These are phyloP conservation scores for Aspergillus novofumigatus DNA, from an alignment of 2,329 filamentous ascomycete species.

Conservation along the genomic window DNA sequence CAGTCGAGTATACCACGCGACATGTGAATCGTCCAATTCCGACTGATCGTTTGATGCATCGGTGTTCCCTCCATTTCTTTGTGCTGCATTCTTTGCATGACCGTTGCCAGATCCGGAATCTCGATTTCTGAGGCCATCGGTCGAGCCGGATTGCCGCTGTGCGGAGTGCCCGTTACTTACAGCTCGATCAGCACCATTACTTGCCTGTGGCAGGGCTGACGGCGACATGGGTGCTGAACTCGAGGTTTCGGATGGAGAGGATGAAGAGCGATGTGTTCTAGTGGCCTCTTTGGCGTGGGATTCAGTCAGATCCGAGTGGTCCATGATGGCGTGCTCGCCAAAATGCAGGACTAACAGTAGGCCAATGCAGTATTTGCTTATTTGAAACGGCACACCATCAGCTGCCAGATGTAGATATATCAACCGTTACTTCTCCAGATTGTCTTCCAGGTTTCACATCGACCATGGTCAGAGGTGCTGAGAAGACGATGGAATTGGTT, in stretches of 20 bases:
- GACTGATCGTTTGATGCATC: constrained; percentile 3
- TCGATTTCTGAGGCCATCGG: constrained; percentile 18
- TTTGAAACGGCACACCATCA: neutral
- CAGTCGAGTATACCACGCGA: constrained; percentile 45
- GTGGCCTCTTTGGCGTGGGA: constrained; percentile 16
- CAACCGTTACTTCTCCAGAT: neutral
- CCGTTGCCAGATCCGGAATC: constrained; percentile 10
- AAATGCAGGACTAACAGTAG: constrained; percentile 4
- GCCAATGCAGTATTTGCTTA: neutral
- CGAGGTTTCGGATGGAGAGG: constrained; percentile 12
- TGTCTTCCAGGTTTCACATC: neutral
- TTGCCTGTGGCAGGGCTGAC: constrained; percentile 13
- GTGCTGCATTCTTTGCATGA: constrained; percentile 8
- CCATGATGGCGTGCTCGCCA: constrained; percentile 34
- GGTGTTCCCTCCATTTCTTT: constrained; percentile 3
- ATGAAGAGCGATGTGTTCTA: constrained; percentile 20
- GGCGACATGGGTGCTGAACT: constrained; percentile 20
- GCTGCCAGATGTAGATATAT: neutral
- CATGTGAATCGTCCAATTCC: constrained; percentile 13
- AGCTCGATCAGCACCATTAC: constrained; percentile 32
- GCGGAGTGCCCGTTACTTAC: constrained; percentile 20
- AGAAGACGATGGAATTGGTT: neutral
- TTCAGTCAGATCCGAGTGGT: constrained; percentile 25
- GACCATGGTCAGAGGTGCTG: neutral
- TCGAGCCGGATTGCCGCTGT: constrained; percentile 32